Conservation (phyloP, 2,329 filamentous ascomycete species). For the Dactylellina leptospora region DNA sequence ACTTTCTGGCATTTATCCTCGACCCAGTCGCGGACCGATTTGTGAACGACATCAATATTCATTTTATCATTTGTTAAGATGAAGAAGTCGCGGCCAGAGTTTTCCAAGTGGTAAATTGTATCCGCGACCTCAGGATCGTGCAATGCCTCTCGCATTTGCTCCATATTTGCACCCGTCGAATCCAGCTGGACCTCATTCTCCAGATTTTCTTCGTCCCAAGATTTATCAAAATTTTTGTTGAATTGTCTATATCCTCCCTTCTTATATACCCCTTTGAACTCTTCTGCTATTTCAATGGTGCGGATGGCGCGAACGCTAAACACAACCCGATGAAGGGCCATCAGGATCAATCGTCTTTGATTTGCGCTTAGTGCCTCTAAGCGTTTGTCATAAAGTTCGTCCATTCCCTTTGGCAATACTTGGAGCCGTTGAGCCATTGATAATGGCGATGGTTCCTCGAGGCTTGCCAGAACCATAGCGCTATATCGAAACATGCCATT, state of each 20-base stretch:
- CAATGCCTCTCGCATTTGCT: not conserved
- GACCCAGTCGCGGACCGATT: constrained; percentile 36
- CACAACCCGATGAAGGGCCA: not conserved
- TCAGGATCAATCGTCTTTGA: not conserved
- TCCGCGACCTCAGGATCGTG: constrained; percentile 17
- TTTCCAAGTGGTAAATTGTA: constrained; percentile 27
- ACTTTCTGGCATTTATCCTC: constrained; percentile 10
- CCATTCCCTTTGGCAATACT: not conserved
- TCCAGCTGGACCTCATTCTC: not conserved
- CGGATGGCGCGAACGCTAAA: not conserved
- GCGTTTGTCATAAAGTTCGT: not conserved
- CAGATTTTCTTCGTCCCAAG: not conserved
- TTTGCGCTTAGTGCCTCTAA: not conserved
- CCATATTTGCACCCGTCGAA: not conserved
- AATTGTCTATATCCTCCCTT: too few relatives aligned
- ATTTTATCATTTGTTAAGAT: constrained; percentile 7
- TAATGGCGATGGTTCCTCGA: not conserved
- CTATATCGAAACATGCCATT: not conserved
- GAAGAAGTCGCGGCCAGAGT: constrained; percentile 29
- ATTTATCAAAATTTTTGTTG: not conserved
- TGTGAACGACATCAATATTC: constrained; percentile 25
- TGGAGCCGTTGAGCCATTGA: not conserved
- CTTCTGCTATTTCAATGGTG: not conserved
- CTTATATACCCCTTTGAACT: too few relatives aligned
- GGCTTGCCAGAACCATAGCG: not conserved